Percentiles rank a stretch among this genome's conserved stretches.
Conservation (phyloP, 225 moss, liverwort and hornwort species). For the Rhytidiadelphus loreus region DNA sequence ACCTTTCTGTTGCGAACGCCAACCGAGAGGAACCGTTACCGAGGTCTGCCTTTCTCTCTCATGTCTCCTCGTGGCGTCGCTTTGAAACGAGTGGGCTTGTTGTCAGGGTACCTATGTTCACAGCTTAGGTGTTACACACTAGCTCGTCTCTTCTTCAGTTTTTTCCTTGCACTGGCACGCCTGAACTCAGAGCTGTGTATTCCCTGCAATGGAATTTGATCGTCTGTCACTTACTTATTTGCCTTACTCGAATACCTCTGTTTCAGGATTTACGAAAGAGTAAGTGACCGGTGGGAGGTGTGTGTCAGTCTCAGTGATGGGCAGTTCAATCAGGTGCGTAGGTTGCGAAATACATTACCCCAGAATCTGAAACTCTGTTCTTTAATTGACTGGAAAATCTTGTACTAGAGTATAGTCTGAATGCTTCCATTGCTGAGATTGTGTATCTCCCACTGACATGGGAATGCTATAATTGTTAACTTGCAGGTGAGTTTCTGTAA, state of each 20-base stretch:
- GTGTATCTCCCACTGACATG: neutral
- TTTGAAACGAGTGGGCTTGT: neutral
- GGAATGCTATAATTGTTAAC: neutral
- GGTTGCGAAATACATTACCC: neutral
- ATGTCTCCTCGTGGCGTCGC: neutral
- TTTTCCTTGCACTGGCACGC: neutral
- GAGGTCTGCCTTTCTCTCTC: conserved; percentile 14
- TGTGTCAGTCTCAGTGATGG: conserved; percentile 88
- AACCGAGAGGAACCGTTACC: conserved; percentile 72
- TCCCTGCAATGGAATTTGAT: neutral
- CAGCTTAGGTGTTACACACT: neutral
- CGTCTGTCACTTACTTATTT: neutral
- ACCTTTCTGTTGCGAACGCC: conserved; percentile 44
- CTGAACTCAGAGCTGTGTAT: neutral
- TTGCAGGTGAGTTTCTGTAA: conserved; percentile 95
- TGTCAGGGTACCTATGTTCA: neutral
- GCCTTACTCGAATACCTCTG: neutral
- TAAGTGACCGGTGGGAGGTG: conserved; percentile 91
- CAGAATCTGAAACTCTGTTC: neutral
- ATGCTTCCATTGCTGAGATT: neutral
- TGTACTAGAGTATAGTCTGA: neutral
- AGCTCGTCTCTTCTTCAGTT: neutral
- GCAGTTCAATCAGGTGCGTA: conserved; percentile 83
- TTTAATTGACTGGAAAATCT: neutral
- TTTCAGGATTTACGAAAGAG: conserved; percentile 81